Percentiles rank a stretch among this genome's conserved stretches.
phyloP scores from a whole-genome alignment of 179 eudicot genomes.

The Corrigiola litoralis region DNA sequence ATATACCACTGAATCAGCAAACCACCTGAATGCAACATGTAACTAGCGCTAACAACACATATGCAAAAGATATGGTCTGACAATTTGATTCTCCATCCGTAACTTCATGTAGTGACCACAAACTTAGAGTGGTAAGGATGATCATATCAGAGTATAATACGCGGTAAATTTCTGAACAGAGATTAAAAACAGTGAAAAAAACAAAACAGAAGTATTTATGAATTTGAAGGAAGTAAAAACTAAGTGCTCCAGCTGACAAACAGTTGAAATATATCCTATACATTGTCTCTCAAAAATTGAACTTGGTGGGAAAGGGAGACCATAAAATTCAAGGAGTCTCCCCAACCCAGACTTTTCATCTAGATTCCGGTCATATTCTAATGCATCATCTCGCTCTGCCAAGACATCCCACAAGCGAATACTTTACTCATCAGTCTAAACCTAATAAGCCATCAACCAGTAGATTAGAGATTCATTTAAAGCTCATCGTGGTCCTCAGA shows the following conservation, averaged over 20 bases:
- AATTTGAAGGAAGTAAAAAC: neutral
- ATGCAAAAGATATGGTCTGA: no score
- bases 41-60: no score
- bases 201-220: no score
- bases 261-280: conserved; percentile 28
- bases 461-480: conserved; percentile 4
- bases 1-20: no score
- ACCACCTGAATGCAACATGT: no score
- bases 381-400: conserved; percentile 8
- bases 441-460: conserved; percentile 14
- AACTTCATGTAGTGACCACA: no score
- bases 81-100: no score
- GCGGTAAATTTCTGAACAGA: no score
- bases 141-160: no score
- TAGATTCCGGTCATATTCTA: conserved; percentile 14
- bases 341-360: conserved; percentile 5
- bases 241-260: conserved; percentile 8
- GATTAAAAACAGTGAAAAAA: no score
- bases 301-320: conserved; percentile 9
- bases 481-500: conserved; percentile 34
- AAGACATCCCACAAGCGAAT: conserved; percentile 11
- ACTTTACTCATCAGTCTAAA: conserved; percentile 12
- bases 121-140: no score
- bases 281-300: conserved; percentile 30
- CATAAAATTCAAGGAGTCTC: conserved; percentile 1